A percentile compares a stretch with the other conserved stretches of the same genome.
phyloP scores from a whole-genome alignment of 2,329 filamentous ascomycete genomes.

The Alternaria rosae region DNA sequence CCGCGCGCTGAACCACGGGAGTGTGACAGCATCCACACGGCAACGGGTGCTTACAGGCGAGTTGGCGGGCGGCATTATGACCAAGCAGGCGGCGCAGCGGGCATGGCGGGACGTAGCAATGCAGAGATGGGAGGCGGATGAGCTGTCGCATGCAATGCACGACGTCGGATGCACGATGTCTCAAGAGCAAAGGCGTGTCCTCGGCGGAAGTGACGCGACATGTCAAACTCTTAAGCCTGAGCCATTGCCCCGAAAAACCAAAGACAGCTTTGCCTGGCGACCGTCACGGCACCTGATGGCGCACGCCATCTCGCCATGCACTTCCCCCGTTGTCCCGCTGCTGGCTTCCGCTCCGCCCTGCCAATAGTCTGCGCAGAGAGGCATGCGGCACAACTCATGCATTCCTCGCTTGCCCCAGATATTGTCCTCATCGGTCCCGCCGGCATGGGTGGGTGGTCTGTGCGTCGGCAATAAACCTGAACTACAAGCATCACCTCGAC shows the following conservation, averaged over 20 bases:
- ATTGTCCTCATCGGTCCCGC: background rate
- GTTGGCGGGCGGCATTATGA: conserved; percentile 47
- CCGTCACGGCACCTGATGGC: background rate
- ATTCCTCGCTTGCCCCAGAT: conserved; percentile 13
- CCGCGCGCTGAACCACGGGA: background rate
- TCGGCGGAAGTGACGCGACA: conserved; percentile 8
- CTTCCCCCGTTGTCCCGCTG: conserved; percentile 5
- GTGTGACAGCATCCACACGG: background rate
- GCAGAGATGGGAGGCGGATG: conserved; percentile 3
- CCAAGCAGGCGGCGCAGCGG: conserved; percentile 21
- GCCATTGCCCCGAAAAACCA: conserved; percentile 4
- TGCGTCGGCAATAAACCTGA: background rate
- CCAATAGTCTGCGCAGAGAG: conserved; percentile 5
- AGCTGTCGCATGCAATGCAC: conserved; percentile 9
- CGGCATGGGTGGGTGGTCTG: background rate
- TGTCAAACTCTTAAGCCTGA: background rate
- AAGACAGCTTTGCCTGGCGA: conserved; percentile 5
- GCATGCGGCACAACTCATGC: conserved; percentile 15
- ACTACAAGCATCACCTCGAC: background rate
- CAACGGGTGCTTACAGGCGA: conserved; percentile 32
- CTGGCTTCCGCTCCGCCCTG: conserved; percentile 13
- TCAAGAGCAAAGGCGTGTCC: conserved; percentile 8
- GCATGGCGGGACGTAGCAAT: conserved; percentile 19
- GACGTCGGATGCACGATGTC: conserved; percentile 8
- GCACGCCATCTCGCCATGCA: conserved; percentile 1